phyloP scores from a whole-genome alignment of 2,329 filamentous ascomycete genomes.

The Bisporella sp. region DNA sequence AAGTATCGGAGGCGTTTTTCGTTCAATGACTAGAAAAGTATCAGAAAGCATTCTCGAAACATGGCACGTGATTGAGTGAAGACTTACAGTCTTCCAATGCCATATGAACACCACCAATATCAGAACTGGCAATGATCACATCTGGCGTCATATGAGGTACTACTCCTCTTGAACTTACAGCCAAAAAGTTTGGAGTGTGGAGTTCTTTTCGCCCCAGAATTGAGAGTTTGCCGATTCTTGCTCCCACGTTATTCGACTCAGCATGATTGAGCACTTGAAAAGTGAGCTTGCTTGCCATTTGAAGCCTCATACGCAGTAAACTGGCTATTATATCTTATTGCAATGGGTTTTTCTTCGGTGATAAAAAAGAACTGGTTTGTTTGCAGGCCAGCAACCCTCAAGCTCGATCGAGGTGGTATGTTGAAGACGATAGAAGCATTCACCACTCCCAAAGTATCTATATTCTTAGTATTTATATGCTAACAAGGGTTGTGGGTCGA shows the following conservation, averaged over 20 bases:
- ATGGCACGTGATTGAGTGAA: constrained; percentile 3
- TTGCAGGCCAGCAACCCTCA: constrained; percentile 22
- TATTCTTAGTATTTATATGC: no score
- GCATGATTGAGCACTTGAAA: constrained; percentile 19
- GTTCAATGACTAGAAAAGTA: constrained; percentile 45
- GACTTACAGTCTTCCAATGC: constrained; percentile 87
- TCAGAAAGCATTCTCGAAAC: constrained; percentile 1
- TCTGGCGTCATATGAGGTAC: constrained; percentile 89
- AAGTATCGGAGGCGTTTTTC: constrained; percentile 43
- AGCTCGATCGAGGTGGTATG: constrained; percentile 6
- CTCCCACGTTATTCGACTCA: constrained; percentile 10
- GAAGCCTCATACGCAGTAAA: no score
- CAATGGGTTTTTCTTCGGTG: no score
- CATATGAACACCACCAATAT: constrained; percentile 66
- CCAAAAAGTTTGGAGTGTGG: constrained; percentile 77
- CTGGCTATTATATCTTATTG: no score
- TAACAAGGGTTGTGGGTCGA: no score
- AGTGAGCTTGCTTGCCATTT: background rate
- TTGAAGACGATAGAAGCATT: no score
- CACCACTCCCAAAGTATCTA: no score
- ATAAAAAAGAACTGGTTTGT: constrained; percentile 12
- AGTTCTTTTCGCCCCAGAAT: constrained; percentile 58
- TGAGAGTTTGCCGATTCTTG: constrained; percentile 36
- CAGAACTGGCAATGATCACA: constrained; percentile 58
- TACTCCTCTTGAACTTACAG: constrained; percentile 72